Base-by-base conservation (phyloP, 495 filamentous ascomycete genomes). In the Pyrenopolyporus hunteri region DNA sequence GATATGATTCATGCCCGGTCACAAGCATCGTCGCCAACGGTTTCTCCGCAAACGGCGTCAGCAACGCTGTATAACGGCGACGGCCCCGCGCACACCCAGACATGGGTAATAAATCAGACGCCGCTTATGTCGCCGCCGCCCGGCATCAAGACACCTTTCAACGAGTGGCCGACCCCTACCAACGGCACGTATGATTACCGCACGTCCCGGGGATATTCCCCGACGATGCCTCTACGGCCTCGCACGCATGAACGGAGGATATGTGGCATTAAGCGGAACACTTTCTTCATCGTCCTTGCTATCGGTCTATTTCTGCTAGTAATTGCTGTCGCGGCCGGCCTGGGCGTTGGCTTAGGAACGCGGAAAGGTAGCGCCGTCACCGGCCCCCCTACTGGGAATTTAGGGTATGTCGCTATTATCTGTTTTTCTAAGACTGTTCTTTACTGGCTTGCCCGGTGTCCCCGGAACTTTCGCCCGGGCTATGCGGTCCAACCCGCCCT, bases 281-380 rank as follows among this genome's bases (percentile, higher is more conserved):
- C n/a, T 0, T 71, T 71, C 44, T 68, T 63, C 42, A 31, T 63
- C 11, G 42, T 67, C 2, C 8, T 71, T 8, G 66, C 59, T 3
- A 35, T 74, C 5, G 62, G 52, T 0, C 10, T 63, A 1, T 69
- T 74, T 13, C 10, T 71, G 5, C 26, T 61, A 2, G 72, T 74
- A 1, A 57, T 69, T 23, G 68, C 51, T 9, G 25, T 71, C 4
- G 70, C 72, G 6, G 59, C 66, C 2, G 72, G 72, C 6, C 48
- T 74, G 8, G 72, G 70, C 1, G 59, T 73, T 6, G 72, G 72
- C 1, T 26, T 74, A 7, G 55, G 66, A 1, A 51, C 56, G 29
- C 59, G 56, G 19, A 59, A 28, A 22, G 36, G 17, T 33, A 32
- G 17, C 13, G 8, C 25, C 8, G 17, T 28, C 23, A n/a, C 22